Evolutionary conservation across 768 basidiomycete genomes (phyloP).

Genomic region (Macrolepiota dolichaula): DNA sequence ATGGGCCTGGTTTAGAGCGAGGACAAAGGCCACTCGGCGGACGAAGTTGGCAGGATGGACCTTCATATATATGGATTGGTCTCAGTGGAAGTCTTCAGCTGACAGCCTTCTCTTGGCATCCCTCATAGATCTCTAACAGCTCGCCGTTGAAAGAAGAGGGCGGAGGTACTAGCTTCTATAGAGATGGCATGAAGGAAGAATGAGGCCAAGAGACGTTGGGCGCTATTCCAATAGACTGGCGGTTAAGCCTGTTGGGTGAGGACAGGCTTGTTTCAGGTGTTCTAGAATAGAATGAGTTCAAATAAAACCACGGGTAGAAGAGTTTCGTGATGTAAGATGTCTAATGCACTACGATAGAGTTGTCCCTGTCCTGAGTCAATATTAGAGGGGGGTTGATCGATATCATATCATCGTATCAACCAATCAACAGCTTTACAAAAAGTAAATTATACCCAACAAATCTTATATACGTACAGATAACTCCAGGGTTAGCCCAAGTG

Average conservation of each 20-base stretch:
- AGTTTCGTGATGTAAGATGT: no score
- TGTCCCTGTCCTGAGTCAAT: no score
- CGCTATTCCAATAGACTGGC: no score
- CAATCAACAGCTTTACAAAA: no score
- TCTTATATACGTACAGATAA: neutral
- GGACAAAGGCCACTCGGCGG: neutral
- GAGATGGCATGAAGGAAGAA: neutral
- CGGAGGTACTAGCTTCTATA: neutral
- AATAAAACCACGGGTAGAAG: no score
- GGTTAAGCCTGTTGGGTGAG: no score
- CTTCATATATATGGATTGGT: neutral
- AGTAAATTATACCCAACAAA: neutral
- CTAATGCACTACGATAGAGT: no score
- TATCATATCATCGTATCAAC: no score
- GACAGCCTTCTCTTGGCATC: neutral
- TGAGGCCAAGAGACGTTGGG: no score
- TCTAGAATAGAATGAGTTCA: no score
- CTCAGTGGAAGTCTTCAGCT: neutral
- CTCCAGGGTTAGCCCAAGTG: neutral
- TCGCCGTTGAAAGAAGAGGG: neutral
- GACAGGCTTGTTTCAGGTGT: no score
- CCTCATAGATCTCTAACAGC: neutral
- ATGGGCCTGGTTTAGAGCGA: neutral
- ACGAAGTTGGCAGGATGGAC: neutral
- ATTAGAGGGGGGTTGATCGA: no score